A percentile compares a stretch with the other conserved stretches of the same genome.
phyloP scores from a whole-genome alignment of 495 filamentous ascomycete species.

The Penicillium manginii region DNA sequence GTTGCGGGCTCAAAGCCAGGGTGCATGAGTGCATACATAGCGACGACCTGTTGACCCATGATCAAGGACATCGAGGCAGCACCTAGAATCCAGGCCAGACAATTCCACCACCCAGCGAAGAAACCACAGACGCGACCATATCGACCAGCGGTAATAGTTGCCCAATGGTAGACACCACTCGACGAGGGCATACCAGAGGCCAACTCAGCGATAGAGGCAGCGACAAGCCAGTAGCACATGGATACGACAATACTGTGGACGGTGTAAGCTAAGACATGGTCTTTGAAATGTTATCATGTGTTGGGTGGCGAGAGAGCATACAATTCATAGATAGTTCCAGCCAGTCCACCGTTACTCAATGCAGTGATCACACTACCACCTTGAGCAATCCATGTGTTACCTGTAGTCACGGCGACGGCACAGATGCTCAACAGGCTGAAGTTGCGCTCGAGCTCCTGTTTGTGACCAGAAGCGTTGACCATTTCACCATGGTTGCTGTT shows the following conservation, averaged over 20 bases:
- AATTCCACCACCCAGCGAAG: conserved; percentile 82
- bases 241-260: conserved; percentile 47
- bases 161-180: conserved; percentile 87
- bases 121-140: conserved; percentile 73
- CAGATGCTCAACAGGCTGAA: conserved; percentile 62
- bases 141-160: conserved; percentile 70
- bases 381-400: conserved; percentile 63
- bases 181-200: conserved; percentile 80
- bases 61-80: conserved; percentile 71
- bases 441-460: conserved; percentile 62
- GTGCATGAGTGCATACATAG: conserved; percentile 74
- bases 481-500: conserved; percentile 26
- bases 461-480: conserved; percentile 61
- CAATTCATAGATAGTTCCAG: conserved; percentile 59
- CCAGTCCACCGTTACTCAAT: conserved; percentile 53
- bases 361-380: conserved; percentile 53
- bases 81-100: conserved; percentile 70
- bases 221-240: conserved; percentile 55
- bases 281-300: not conserved
- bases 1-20: conserved; percentile 60
- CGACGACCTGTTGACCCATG: conserved; percentile 66
- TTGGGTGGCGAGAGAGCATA: conserved; percentile 14
- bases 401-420: conserved; percentile 57
- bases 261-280: conserved; percentile 18
- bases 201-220: conserved; percentile 68